Percentiles rank a stretch among this genome's conserved stretches.
These are phyloP conservation scores for Zopfia rhizophila DNA, from an alignment of 2,329 filamentous ascomycete genomes.

Conservation along the genomic window DNA sequence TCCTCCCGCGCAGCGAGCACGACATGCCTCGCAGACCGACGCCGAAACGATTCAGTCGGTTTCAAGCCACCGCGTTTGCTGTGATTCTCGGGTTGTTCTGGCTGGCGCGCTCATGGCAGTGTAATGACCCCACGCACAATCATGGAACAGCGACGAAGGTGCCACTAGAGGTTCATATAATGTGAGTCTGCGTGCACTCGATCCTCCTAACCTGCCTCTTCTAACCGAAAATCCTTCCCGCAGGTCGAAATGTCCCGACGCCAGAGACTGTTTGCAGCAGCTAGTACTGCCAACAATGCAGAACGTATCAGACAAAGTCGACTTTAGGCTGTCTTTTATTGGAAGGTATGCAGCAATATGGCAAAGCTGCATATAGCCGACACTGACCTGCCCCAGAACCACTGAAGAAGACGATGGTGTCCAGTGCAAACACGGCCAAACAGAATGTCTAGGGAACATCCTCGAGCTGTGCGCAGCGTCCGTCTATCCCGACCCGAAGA, in stretches of 20 bases:
- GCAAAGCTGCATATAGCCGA: conserved; percentile 13
- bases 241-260: conserved; percentile 85
- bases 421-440: conserved; percentile 86
- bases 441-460: conserved; percentile 93
- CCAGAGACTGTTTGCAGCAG: conserved; percentile 80
- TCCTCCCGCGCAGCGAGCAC: conserved; percentile 35
- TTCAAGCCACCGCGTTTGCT: conserved; percentile 38
- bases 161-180: conserved; percentile 92
- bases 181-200: conserved; percentile 57
- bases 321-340: conserved; percentile 92
- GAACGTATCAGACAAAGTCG: conserved; percentile 80
- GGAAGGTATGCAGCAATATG: conserved; percentile 69
- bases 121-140: conserved; percentile 31
- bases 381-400: conserved; percentile 58
- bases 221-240: too few species aligned
- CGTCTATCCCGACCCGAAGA: conserved; percentile 85
- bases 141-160: conserved; percentile 65
- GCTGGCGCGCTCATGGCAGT: conserved; percentile 39
- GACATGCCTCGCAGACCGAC: conserved; percentile 30
- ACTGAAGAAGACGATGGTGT: conserved; percentile 81
- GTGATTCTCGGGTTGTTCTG: conserved; percentile 44
- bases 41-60: conserved; percentile 32
- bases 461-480: conserved; percentile 89
- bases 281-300: conserved; percentile 90
- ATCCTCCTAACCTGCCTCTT: too few species aligned